Evolutionary conservation across 352 stramenopile genomes (phyloP).

Genomic region (Globisporangium perplexum): DNA sequence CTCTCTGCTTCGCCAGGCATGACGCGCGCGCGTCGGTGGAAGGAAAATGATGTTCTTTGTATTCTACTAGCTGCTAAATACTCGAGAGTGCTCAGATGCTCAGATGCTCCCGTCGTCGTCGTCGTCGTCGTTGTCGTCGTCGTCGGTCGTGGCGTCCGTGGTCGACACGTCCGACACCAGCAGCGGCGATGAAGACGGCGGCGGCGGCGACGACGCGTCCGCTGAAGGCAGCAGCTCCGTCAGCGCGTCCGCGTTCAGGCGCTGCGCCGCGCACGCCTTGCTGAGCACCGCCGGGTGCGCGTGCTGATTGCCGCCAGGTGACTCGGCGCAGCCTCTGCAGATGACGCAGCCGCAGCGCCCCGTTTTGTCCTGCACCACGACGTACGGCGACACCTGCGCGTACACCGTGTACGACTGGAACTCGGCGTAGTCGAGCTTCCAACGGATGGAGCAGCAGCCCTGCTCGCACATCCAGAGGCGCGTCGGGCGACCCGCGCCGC

Average conservation of each 20-base stretch:
- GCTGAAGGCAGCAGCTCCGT: neutral
- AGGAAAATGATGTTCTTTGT: neutral
- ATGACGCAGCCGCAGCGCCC: constrained; percentile 51
- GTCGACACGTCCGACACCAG: constrained; percentile 4
- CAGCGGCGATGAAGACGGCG: neutral
- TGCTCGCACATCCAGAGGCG: constrained; percentile 59
- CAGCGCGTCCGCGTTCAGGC: constrained; percentile 1
- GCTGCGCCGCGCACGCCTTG: constrained; percentile 6
- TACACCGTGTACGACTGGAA: constrained; percentile 66
- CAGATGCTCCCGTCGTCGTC: constrained; percentile 10
- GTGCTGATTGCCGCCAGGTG: neutral
- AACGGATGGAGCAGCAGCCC: constrained; percentile 66
- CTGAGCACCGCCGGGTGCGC: constrained; percentile 3
- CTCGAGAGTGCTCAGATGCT: neutral
- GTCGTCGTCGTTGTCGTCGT: constrained; percentile 7
- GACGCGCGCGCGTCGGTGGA: neutral
- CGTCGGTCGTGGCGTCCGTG: neutral
- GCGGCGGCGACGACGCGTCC: neutral
- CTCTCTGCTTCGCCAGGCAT: neutral
- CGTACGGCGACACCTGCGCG: constrained; percentile 56
- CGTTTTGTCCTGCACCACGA: constrained; percentile 55
- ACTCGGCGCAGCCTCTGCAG: constrained; percentile 35
- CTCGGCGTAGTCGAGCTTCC: constrained; percentile 74
- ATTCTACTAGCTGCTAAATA: neutral
- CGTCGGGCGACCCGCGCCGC: constrained; percentile 2